These are phyloP conservation scores for Azolla pinnata DNA, from an alignment of 75 land plant species.

Conservation along the genomic window DNA sequence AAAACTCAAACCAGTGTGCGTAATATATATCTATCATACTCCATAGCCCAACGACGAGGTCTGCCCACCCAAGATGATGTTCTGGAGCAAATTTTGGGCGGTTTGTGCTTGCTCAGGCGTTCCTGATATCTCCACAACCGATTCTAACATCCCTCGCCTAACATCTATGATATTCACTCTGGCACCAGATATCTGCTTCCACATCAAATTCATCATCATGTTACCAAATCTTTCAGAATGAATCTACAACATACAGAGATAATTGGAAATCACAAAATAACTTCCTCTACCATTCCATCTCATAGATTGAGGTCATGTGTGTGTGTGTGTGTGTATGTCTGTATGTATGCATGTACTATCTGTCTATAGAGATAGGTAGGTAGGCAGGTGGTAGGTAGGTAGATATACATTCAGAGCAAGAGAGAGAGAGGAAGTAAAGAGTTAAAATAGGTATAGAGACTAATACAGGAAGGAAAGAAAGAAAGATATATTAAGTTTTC, in stretches of 20 bases:
- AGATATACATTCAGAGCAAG: too few species aligned
- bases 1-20: neutral
- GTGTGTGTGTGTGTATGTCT: too few species aligned
- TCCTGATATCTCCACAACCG: slow-evolving; percentile 65
- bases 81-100: slow-evolving; percentile 70
- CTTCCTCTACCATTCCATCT: too few species aligned
- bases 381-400: too few species aligned
- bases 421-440: too few species aligned
- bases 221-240: neutral
- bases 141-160: slow-evolving; percentile 34
- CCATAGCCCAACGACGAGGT: slow-evolving; percentile 10
- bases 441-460: too few species aligned
- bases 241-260: neutral
- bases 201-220: neutral
- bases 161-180: slow-evolving; percentile 50
- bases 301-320: too few species aligned
- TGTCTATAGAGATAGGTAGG: too few species aligned
- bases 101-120: slow-evolving; percentile 67
- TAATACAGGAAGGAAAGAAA: too few species aligned
- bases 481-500: too few species aligned
- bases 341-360: too few species aligned
- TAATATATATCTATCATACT: neutral
- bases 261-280: too few species aligned
- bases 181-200: slow-evolving; percentile 65
- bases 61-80: slow-evolving; percentile 65